These are phyloP conservation scores for Aureobasidium subglaciale DNA, from an alignment of 2,329 filamentous ascomycete genomes.

Conservation along the genomic window DNA sequence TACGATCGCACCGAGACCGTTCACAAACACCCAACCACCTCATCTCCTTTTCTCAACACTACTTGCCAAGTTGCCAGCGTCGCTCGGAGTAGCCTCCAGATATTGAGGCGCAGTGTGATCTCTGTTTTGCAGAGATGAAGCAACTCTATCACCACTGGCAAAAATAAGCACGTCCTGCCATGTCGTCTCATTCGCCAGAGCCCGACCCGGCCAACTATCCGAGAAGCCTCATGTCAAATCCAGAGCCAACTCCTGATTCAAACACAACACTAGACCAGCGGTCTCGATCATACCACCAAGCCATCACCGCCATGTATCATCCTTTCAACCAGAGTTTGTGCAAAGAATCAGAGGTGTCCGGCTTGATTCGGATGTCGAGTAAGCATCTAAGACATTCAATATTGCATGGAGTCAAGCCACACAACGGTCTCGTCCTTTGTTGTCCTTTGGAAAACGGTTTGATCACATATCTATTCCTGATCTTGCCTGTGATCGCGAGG, in stretches of 20 bases:
- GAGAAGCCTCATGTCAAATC: not conserved
- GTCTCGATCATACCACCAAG: not conserved
- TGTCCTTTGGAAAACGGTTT: not conserved
- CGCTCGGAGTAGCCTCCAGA: no score
- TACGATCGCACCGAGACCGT: not conserved
- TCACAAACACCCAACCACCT: not conserved
- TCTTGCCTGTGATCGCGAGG: not conserved
- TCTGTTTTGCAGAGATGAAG: not conserved
- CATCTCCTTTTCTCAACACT: not conserved
- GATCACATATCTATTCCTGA: not conserved
- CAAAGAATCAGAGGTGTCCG: not conserved
- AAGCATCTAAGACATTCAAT: constrained; percentile 10
- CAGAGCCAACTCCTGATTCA: no score
- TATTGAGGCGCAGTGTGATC: not conserved
- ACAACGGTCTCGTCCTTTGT: constrained; percentile 6
- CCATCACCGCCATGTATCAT: not conserved
- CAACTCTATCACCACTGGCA: not conserved
- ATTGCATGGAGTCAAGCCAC: constrained; percentile 9
- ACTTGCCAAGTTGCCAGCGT: no score
- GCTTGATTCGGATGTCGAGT: constrained; percentile 9
- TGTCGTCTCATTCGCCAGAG: not conserved
- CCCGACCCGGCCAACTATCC: not conserved
- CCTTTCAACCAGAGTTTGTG: not conserved
- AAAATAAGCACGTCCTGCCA: not conserved
- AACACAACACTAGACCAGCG: not conserved